These are phyloP conservation scores for Trypethelium eluteriae DNA, from an alignment of 495 filamentous ascomycete genomes.

Conservation along the genomic window DNA sequence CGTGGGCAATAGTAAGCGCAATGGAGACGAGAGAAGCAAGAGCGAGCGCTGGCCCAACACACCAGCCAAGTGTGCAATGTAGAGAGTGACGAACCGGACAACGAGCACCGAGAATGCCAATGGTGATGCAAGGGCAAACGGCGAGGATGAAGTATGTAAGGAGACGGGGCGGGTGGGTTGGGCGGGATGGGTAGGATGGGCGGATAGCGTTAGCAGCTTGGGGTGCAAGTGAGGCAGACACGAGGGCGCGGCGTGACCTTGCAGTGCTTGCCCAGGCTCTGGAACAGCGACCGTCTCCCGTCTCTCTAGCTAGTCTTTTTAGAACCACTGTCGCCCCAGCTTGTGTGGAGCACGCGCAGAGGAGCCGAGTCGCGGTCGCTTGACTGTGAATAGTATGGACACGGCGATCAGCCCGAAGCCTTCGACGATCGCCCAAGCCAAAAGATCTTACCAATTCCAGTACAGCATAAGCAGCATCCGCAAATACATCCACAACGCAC, in stretches of 20 bases:
- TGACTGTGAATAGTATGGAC: background rate
- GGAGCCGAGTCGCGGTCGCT: background rate
- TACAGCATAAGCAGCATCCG: background rate
- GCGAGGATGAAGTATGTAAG: background rate
- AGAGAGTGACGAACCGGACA: background rate
- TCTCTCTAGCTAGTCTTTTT: background rate
- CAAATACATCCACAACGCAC: background rate
- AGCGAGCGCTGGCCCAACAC: background rate
- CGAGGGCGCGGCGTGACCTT: background rate
- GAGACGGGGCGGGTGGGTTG: background rate
- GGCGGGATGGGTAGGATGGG: background rate
- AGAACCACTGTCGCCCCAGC: background rate
- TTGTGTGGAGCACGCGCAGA: constrained; percentile 5
- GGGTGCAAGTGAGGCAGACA: background rate
- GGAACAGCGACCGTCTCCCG: background rate
- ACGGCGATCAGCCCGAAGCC: constrained; percentile 2
- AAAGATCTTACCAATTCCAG: background rate
- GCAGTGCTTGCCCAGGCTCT: no score
- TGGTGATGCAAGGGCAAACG: background rate
- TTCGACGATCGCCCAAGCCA: background rate
- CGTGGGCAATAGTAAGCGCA: background rate
- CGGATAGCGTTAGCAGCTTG: background rate
- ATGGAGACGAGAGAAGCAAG: background rate
- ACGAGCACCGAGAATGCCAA: background rate
- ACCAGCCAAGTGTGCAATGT: background rate